Evolutionary conservation across 2,329 filamentous ascomycete genomes (phyloP).

Genomic region (Bisporella sp.): DNA sequence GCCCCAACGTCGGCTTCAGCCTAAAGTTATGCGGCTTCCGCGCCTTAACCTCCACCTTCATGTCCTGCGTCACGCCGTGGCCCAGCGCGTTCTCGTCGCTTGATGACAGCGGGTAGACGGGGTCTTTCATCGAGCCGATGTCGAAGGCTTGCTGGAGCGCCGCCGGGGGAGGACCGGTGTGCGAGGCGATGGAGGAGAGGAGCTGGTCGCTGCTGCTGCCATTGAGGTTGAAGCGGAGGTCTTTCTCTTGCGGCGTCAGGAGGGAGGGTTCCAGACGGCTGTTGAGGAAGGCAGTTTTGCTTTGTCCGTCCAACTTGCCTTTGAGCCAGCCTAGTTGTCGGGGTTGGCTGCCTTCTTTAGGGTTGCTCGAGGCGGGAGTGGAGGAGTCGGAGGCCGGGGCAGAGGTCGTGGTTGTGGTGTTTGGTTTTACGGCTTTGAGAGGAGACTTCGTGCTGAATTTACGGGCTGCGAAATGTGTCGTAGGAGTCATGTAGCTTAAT

Average conservation of each 20-base stretch:
- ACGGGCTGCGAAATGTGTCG: conserved; percentile 1
- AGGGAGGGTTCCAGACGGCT: too few relatives aligned
- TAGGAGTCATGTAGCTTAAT: conserved; percentile 8
- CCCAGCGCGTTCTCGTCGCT: not conserved
- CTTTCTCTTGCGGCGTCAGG: too few relatives aligned
- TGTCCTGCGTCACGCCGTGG: not conserved
- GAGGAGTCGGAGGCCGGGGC: conserved; percentile 1
- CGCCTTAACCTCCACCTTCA: not conserved
- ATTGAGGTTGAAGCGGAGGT: too few relatives aligned
- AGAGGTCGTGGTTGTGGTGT: conserved; percentile 4
- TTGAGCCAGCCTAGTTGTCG: not conserved
- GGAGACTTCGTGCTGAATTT: conserved; percentile 5
- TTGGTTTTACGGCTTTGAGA: conserved; percentile 4
- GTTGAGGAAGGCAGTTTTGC: too few relatives aligned
- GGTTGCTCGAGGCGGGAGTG: not conserved
- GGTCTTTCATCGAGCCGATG: conserved; percentile 2
- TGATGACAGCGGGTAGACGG: not conserved
- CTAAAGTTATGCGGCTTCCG: conserved; percentile 6
- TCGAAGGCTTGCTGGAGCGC: conserved; percentile 2
- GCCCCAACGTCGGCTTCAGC: conserved; percentile 21
- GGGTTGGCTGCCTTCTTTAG: not conserved
- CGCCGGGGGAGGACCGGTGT: not conserved
- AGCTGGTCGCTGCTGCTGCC: too few relatives aligned
- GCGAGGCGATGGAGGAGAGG: too few relatives aligned
- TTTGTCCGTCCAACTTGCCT: not conserved